These are phyloP conservation scores for Saccharomyces hybrid DNA, from an alignment of 1,139 yeast species.

Conservation along the genomic window DNA sequence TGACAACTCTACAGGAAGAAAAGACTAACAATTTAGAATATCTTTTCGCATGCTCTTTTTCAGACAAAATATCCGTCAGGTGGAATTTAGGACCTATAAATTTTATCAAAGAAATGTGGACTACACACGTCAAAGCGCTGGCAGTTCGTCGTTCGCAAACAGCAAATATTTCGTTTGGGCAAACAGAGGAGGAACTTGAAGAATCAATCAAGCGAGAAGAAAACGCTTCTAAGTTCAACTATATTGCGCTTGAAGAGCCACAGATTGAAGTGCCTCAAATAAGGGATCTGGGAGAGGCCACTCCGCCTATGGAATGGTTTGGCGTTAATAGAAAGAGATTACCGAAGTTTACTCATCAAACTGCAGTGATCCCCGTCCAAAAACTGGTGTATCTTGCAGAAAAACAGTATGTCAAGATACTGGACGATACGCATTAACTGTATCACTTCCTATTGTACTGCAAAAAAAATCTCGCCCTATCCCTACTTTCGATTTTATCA, in stretches of 20 bases:
- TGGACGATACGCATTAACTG: slow-evolving; percentile 29
- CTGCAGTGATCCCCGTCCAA: slow-evolving; percentile 66
- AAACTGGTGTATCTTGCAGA: slow-evolving; percentile 58
- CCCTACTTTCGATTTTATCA: not conserved
- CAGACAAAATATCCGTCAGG: slow-evolving; percentile 80
- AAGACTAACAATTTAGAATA: slow-evolving; percentile 50
- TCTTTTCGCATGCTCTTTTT: slow-evolving; percentile 62
- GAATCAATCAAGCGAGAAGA: slow-evolving; percentile 60
- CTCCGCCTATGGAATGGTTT: slow-evolving; percentile 97
- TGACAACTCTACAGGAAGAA: slow-evolving; percentile 64
- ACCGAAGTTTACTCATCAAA: slow-evolving; percentile 80
- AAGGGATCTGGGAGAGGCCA: slow-evolving; percentile 88
- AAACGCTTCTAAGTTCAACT: slow-evolving; percentile 48
- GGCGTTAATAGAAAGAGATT: slow-evolving; percentile 81
- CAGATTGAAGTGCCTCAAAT: slow-evolving; percentile 82
- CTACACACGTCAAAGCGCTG: slow-evolving; percentile 59
- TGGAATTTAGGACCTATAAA: slow-evolving; percentile 95
- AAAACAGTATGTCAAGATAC: slow-evolving; percentile 34
- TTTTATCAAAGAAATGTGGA: slow-evolving; percentile 85
- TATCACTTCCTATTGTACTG: not conserved
- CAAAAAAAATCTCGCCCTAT: not conserved
- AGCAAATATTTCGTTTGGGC: slow-evolving; percentile 26
- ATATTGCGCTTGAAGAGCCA: slow-evolving; percentile 66
- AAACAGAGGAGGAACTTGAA: slow-evolving; percentile 38
- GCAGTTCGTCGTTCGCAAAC: slow-evolving; percentile 41